Base-by-base conservation (phyloP, 2,329 filamentous ascomycete species). In the Emericellopsis atlantica region DNA sequence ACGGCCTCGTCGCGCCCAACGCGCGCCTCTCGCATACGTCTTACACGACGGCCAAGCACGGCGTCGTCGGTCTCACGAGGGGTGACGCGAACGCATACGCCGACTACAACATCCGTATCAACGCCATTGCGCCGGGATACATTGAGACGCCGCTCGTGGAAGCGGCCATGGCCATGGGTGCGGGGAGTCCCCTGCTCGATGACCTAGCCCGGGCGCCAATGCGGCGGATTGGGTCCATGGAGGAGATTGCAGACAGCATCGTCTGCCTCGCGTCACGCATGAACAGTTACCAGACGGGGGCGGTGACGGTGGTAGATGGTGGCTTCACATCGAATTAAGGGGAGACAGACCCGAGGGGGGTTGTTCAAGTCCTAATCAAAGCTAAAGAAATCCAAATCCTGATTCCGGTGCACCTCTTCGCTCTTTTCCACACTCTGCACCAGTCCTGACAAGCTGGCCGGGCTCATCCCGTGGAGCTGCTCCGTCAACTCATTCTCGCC, bases 31-130 rank as follows among this genome's bases (percentile, higher is more conserved):
- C 59, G 7, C 58, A 65, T 14, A 67, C 62, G 2, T 64, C 70
- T 15, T 77, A 76, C 49, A 51, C 63, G 4, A 59, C 69, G 0
- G 61, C 66, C 36, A 77, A 76, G 53, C 71, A 75, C 50, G 72
- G 26, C 21, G 49, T 46, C 24, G 26, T 44, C 21, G 43, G 43
- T 7, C 43, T 44, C 6, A 44, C 43, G 6, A 42, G 36, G 26
- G 40, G 22, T 12, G 43, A 44, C n/a, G 43, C 43, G 10, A 40
- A 36, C 37, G 14, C 26, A 22, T 44, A 44, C 29, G 36, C 23
- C 22, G 31, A 39, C 10, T 36, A 42, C 22, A 39, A 42, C 29
- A 44, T 44, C 24, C 36, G 37, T n/a, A 42, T 44, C 26, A 44
- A 44, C 40, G 36, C 36, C 36, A 42, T 44, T 21, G 29, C 24